Percentiles rank a stretch among this genome's conserved stretches.
Conservation (phyloP, 805 yeast species). For the Saturnispora saitoi region DNA sequence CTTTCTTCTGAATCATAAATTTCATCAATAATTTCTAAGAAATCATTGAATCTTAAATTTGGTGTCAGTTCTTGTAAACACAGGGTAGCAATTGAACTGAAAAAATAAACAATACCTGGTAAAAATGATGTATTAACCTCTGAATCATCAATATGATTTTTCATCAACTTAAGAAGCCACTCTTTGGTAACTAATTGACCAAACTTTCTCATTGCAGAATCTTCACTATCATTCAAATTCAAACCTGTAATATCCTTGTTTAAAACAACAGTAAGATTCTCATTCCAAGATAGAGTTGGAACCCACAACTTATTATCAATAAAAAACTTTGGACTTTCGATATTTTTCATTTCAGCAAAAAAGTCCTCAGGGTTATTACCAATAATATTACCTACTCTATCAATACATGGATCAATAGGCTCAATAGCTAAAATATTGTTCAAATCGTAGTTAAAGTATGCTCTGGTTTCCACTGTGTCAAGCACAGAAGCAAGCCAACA, state of each 20-base stretch:
- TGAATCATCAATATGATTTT: conserved; percentile 53
- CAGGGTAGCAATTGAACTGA: conserved; percentile 42
- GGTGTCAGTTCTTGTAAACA: conserved; percentile 37
- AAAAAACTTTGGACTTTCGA: conserved; percentile 39
- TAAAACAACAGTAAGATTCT: conserved; percentile 37
- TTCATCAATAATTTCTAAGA: conserved; percentile 40
- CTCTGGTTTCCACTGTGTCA: conserved; percentile 21
- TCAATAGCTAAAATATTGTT: conserved; percentile 28
- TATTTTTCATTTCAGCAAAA: conserved; percentile 42
- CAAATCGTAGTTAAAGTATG: conserved; percentile 32
- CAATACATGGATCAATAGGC: conserved; percentile 24
- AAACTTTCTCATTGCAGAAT: conserved; percentile 31
- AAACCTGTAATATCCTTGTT: conserved; percentile 24
- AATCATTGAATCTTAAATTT: conserved; percentile 39
- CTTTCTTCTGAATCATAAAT: conserved; percentile 60
- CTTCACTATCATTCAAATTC: conserved; percentile 36
- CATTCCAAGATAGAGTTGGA: conserved; percentile 77
- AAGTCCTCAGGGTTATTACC: conserved; percentile 29
- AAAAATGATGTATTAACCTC: conserved; percentile 62
- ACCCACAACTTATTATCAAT: conserved; percentile 47
- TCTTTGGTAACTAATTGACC: conserved; percentile 41
- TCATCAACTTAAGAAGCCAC: conserved; percentile 49
- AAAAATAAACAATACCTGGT: conserved; percentile 52
- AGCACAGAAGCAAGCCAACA: conserved; percentile 50
- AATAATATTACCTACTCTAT: conserved; percentile 10